phyloP scores from a whole-genome alignment of 129 eudicot species.

The Flaveria ramosissima region DNA sequence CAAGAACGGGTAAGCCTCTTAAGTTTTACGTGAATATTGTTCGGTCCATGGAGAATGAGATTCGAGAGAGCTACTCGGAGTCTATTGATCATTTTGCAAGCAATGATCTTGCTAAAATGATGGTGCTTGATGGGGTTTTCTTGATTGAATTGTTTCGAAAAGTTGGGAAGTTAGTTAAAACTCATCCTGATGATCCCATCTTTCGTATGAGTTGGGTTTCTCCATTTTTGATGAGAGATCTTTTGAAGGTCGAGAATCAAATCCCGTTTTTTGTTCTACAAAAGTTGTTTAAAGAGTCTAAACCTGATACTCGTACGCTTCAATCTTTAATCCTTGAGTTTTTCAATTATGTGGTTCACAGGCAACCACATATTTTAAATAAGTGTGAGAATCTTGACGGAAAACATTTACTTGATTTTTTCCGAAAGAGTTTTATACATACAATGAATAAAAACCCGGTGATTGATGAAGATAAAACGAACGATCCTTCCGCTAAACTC shows the following conservation, averaged over 20 bases:
- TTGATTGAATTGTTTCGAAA: slow-evolving; percentile 40
- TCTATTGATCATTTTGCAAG: slow-evolving; percentile 20
- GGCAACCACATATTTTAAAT: background rate
- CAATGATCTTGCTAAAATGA: slow-evolving; percentile 42
- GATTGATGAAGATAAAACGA: background rate
- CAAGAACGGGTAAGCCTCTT: slow-evolving; percentile 26
- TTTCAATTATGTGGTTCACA: slow-evolving; percentile 27
- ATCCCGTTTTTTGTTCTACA: slow-evolving; percentile 39
- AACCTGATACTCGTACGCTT: slow-evolving; percentile 5
- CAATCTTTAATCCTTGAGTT: slow-evolving; percentile 33
- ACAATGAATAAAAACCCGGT: background rate
- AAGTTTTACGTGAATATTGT: slow-evolving; percentile 7
- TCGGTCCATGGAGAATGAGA: slow-evolving; percentile 14
- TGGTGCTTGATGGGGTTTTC: slow-evolving; percentile 46
- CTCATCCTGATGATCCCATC: slow-evolving; percentile 32
- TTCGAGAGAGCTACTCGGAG: slow-evolving; percentile 39
- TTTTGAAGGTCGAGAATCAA: slow-evolving; percentile 40
- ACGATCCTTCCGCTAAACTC: slow-evolving; percentile 21
- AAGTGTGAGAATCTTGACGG: slow-evolving; percentile 23
- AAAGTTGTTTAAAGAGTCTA: slow-evolving; percentile 24
- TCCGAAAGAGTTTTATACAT: slow-evolving; percentile 29
- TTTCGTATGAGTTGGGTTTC: slow-evolving; percentile 41
- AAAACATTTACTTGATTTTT: slow-evolving; percentile 40
- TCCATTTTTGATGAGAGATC: slow-evolving; percentile 40
- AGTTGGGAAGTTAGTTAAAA: slow-evolving; percentile 32